Conservation (phyloP, 768 basidiomycete genomes). For the Leccinum obscurum region DNA sequence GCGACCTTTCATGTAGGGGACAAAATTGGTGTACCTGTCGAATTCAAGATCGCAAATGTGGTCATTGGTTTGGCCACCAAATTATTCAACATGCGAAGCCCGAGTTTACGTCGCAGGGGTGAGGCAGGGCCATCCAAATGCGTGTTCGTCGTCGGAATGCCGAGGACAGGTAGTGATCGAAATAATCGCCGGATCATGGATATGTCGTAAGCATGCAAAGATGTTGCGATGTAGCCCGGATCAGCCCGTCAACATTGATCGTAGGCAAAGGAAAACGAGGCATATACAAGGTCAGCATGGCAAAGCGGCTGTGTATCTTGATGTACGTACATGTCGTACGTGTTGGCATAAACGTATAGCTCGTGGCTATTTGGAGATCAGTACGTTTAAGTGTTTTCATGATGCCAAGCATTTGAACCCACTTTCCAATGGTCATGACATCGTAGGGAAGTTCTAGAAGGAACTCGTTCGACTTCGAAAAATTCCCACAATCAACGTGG, state of each 20-base stretch:
- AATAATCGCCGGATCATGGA: background rate
- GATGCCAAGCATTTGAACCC: slow-evolving; percentile 24
- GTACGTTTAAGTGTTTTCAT: background rate
- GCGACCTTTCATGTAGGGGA: slow-evolving; percentile 61
- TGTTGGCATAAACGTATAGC: slow-evolving; percentile 67
- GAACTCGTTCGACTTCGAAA: slow-evolving; percentile 31
- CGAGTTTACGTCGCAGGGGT: background rate
- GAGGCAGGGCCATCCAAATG: background rate
- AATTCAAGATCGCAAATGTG: background rate
- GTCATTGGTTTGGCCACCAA: background rate
- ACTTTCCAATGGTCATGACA: slow-evolving; percentile 83
- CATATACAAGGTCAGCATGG: slow-evolving; percentile 6
- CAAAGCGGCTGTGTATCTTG: background rate
- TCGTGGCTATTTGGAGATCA: slow-evolving; percentile 58
- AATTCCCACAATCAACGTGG: background rate
- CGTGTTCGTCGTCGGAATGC: background rate
- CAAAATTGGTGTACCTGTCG: slow-evolving; percentile 62
- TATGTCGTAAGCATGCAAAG: background rate
- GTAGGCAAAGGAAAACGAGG: background rate
- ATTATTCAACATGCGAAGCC: background rate
- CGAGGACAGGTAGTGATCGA: slow-evolving; percentile 2
- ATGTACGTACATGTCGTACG: slow-evolving; percentile 59
- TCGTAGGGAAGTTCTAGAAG: slow-evolving; percentile 77
- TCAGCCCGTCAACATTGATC: background rate
- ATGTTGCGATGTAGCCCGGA: background rate